These are phyloP conservation scores for Solanum hybrid DNA, from an alignment of 305 asterid species.

Conservation along the genomic window DNA sequence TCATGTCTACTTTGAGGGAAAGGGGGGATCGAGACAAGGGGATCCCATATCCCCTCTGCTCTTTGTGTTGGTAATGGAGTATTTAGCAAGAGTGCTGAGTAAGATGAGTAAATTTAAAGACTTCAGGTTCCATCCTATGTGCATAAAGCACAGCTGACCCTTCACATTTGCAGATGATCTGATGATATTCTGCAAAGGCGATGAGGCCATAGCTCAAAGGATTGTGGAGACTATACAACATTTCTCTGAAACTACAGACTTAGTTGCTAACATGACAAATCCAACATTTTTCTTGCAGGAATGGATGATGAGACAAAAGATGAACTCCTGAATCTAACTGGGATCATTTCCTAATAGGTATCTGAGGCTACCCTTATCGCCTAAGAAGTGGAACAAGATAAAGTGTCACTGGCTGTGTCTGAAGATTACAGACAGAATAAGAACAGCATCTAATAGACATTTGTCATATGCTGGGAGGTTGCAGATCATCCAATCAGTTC, in stretches of 20 bases:
- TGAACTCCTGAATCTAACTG: background rate
- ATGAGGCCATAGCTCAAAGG: background rate
- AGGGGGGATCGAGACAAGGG: background rate
- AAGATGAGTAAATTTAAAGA: background rate
- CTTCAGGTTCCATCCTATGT: background rate
- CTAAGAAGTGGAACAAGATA: background rate
- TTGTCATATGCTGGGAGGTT: background rate
- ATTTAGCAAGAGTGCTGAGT: background rate
- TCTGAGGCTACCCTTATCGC: background rate
- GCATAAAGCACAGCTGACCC: background rate
- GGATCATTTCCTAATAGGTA: background rate
- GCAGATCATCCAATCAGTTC: background rate
- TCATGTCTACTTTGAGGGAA: background rate
- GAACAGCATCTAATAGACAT: background rate
- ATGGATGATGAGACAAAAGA: background rate
- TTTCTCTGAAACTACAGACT: background rate
- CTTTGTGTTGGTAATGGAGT: background rate
- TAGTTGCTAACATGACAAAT: background rate
- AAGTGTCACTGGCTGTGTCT: background rate
- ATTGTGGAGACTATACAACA: background rate
- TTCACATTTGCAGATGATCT: background rate
- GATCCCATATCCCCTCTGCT: background rate
- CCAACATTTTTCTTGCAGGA: background rate
- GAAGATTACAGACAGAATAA: background rate
- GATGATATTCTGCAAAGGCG: background rate